A percentile compares a stretch with the other conserved stretches of the same genome.
Conservation (phyloP, 1,284 basidiomycete species). For the Ganoderma multipileum region DNA sequence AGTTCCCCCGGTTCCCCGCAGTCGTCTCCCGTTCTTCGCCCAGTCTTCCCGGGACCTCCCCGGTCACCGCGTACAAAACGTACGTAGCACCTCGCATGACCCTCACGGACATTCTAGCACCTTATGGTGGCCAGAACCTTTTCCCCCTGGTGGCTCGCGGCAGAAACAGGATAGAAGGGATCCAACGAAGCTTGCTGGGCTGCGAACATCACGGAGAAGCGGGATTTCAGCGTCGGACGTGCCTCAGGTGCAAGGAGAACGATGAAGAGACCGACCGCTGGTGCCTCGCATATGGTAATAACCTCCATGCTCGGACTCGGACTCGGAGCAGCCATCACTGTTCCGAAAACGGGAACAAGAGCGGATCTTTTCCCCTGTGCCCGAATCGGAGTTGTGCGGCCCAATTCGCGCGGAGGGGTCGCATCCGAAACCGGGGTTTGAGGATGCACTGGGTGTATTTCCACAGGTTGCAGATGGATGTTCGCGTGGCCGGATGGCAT, state of each 20-base stretch:
- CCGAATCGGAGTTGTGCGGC: neutral
- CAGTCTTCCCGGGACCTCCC: neutral
- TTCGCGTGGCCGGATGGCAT: too few relatives aligned
- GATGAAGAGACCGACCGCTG: neutral
- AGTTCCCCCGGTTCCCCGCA: neutral
- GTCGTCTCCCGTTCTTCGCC: neutral
- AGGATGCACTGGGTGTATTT: too few relatives aligned
- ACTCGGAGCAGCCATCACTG: neutral
- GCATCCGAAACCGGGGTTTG: too few relatives aligned
- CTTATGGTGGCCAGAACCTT: neutral
- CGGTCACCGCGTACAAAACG: neutral
- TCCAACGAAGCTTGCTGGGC: neutral
- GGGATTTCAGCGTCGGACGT: neutral
- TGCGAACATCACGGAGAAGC: neutral
- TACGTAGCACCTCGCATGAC: neutral
- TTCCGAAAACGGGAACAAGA: neutral
- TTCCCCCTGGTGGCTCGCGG: neutral
- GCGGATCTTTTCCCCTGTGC: neutral
- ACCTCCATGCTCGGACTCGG: neutral
- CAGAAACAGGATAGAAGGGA: neutral
- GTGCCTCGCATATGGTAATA: neutral
- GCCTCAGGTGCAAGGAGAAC: neutral
- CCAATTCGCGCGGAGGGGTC: too few relatives aligned
- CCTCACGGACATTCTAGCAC: neutral
- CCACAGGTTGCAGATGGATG: too few relatives aligned